Evolutionary conservation across 2,329 filamentous ascomycete species (phyloP).

Genomic region (Tolypocladium album): DNA sequence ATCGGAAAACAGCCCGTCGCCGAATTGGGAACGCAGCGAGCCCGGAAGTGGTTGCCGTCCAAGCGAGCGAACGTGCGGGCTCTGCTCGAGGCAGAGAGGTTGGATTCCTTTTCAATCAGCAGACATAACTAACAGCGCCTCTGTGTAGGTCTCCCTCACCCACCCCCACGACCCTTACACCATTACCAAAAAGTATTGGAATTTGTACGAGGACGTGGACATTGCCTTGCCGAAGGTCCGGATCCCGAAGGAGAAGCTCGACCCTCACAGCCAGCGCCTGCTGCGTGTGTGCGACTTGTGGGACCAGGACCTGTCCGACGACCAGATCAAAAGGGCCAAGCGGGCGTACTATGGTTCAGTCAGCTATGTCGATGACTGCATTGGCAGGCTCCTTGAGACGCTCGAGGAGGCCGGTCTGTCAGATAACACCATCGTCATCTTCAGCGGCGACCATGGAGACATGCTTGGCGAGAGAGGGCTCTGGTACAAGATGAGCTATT

Average conservation of each 20-base stretch:
- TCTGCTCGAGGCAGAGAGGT: background rate
- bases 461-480: constrained; percentile 89
- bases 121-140: background rate
- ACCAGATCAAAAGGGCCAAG: constrained; percentile 75
- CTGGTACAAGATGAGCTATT: constrained; percentile 99
- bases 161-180: constrained; percentile 94
- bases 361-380: constrained; percentile 87
- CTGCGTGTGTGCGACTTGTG: constrained; percentile 80
- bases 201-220: constrained; percentile 79
- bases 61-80: background rate
- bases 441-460: constrained; percentile 88
- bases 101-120: background rate
- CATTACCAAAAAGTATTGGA: constrained; percentile 90
- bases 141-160: constrained; percentile 64
- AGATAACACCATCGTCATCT: constrained; percentile 82
- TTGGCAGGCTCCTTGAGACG: constrained; percentile 69
- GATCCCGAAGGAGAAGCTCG: constrained; percentile 71
- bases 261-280: constrained; percentile 77
- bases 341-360: constrained; percentile 89
- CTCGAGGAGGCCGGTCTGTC: constrained; percentile 70
- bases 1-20: background rate
- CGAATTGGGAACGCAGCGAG: background rate
- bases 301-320: constrained; percentile 72
- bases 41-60: background rate
- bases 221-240: constrained; percentile 71